Percentiles rank a stretch among this genome's conserved stretches.
Conservation (phyloP, 2,329 filamentous ascomycete species). For the Neocucurbitaria cava region DNA sequence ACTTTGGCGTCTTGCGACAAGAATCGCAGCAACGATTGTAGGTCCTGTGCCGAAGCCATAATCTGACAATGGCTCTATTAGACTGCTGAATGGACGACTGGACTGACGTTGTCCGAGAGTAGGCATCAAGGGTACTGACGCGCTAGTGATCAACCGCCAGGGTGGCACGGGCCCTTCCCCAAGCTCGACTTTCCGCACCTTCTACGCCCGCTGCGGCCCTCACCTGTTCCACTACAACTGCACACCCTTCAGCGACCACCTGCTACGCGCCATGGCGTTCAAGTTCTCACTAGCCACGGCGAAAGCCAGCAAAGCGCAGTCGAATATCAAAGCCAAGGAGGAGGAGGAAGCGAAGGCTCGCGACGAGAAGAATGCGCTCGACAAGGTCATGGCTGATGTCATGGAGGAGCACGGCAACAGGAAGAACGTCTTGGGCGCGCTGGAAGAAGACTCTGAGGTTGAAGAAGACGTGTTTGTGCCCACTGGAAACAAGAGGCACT, state of each 20-base stretch:
- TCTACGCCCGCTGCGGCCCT: not conserved
- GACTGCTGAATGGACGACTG: not conserved
- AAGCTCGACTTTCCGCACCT: conserved; percentile 7
- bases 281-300: conserved; percentile 36
- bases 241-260: too few relatives aligned
- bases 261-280: conserved; percentile 39
- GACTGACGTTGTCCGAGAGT: conserved; percentile 6
- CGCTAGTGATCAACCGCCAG: conserved; percentile 23
- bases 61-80: not conserved
- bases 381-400: conserved; percentile 41
- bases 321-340: conserved; percentile 35
- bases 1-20: conserved; percentile 65
- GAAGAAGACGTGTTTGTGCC: conserved; percentile 37
- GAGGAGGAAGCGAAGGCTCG: conserved; percentile 41
- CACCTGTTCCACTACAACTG: too few relatives aligned
- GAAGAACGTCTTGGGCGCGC: conserved; percentile 33
- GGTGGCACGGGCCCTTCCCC: conserved; percentile 11
- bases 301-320: conserved; percentile 33
- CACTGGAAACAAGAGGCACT: conserved; percentile 39
- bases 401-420: conserved; percentile 37
- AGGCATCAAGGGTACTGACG: conserved; percentile 5
- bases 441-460: conserved; percentile 26
- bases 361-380: conserved; percentile 39
- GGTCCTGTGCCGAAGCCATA: conserved; percentile 46
- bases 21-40: conserved; percentile 62